phyloP scores from a whole-genome alignment of 805 yeast genomes.

The Priceomyces melissophilus region DNA sequence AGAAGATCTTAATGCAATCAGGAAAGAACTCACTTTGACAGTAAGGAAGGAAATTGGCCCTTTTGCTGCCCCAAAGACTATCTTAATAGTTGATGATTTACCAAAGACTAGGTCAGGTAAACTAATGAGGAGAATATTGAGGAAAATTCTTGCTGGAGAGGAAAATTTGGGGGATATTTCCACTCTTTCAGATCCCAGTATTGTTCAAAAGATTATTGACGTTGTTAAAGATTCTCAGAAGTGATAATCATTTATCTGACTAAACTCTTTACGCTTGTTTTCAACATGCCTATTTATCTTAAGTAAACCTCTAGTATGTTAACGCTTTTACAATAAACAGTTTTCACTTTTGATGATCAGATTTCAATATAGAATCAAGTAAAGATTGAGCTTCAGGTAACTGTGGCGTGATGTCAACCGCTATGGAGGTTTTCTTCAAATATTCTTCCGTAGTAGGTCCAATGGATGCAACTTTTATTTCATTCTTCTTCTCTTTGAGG shows the following conservation, averaged over 20 bases:
- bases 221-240: constrained; percentile 46
- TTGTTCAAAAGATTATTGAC: constrained; percentile 71
- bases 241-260: not conserved
- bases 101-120: constrained; percentile 99
- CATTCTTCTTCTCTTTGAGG: constrained; percentile 12
- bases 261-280: not conserved
- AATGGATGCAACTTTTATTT: constrained; percentile 65
- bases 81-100: constrained; percentile 80
- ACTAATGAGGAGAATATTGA: constrained; percentile 95
- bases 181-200: constrained; percentile 82
- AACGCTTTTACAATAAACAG: not conserved
- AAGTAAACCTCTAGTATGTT: too few species aligned
- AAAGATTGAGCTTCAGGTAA: constrained; percentile 71
- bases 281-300: not conserved
- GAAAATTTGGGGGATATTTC: constrained; percentile 90
- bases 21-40: constrained; percentile 75
- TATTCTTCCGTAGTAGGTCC: constrained; percentile 88
- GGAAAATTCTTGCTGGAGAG: constrained; percentile 87
- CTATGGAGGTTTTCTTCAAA: constrained; percentile 48
- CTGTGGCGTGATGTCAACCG: constrained; percentile 60
- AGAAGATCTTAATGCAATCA: constrained; percentile 52
- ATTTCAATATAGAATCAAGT: constrained; percentile 24
- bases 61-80: constrained; percentile 92
- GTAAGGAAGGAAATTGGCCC: constrained; percentile 92
- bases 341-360: not conserved